Base-by-base conservation (phyloP, 495 filamentous ascomycete genomes). In the Cercophora newfieldiana region DNA sequence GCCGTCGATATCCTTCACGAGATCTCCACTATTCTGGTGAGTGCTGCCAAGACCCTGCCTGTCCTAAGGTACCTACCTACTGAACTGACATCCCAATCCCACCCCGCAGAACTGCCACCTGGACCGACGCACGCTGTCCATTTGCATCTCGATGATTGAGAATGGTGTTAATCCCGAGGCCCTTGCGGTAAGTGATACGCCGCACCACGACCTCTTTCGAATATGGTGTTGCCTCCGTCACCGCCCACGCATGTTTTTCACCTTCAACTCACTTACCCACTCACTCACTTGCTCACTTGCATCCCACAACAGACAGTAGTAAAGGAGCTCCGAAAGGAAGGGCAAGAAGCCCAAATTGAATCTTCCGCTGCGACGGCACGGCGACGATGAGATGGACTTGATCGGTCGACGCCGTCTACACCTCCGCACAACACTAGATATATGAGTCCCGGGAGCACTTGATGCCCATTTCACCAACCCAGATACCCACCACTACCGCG, bases 151-250 rank as follows among this genome's bases (percentile, higher is more conserved):
- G 50, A 85, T 99, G 72, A 92, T 99, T 66, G 95, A 99, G 78
- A 97, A 97, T 76, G 96, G 96, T 6, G 92, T 97, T 10, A 96
- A 96, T 77, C 95, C 95, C 6, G 95, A 98, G 74, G 96, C 94
- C 8, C 80, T 99, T 16, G 94, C 94, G 31, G 95, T 97, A 84
- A 64, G 90, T 82, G 16, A 67, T 48, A 7, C 26, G 12, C 30
- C 16, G 67, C 58, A 18, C 47, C 28, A 18, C 37, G 22, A 12
- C 2, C 53, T 47, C 26, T 54, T 31, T 24, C 37, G n/a, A n/a
- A n/a, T n/a, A n/a, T n/a, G n/a, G n/a, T n/a, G n/a, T n/a, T n/a
- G n/a, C n/a, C n/a, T n/a, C n/a, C n/a, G n/a, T n/a, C n/a, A n/a
- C n/a, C n/a, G n/a, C n/a, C n/a, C n/a, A n/a, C n/a, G n/a, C n/a